Conservation (phyloP, 768 basidiomycete genomes). For the Mycena epipterygia region DNA sequence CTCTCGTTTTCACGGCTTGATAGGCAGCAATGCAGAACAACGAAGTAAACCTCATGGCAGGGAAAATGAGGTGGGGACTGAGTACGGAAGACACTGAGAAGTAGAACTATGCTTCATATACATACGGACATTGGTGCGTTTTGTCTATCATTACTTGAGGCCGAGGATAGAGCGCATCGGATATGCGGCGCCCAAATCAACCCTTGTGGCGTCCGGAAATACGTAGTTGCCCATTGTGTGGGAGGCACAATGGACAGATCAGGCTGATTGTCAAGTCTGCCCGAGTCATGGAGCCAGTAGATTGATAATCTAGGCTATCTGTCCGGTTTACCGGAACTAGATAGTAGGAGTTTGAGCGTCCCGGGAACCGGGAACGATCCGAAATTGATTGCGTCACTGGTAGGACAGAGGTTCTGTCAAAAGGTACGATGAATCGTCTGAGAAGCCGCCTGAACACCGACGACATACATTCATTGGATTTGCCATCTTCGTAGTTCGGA, state of each 20-base stretch:
- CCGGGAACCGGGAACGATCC: background rate
- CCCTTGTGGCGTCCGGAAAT: too few relatives aligned
- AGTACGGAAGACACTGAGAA: background rate
- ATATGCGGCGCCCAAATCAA: too few relatives aligned
- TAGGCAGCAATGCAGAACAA: background rate
- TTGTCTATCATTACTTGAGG: background rate
- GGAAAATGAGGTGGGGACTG: background rate
- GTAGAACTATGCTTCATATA: background rate
- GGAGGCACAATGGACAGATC: too few relatives aligned
- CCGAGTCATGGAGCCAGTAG: background rate
- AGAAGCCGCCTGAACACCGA: too few relatives aligned
- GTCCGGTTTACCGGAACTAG: background rate
- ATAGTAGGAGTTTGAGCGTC: background rate
- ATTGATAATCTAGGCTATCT: background rate
- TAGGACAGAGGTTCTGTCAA: background rate
- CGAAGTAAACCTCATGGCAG: background rate
- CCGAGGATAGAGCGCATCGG: background rate
- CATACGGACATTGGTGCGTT: too few relatives aligned
- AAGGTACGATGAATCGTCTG: background rate
- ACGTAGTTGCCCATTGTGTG: too few relatives aligned
- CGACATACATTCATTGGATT: too few relatives aligned
- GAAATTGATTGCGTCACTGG: background rate
- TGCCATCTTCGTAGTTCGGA: too few relatives aligned
- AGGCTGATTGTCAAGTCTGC: too few relatives aligned
- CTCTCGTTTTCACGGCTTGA: background rate